A percentile compares a stretch with the other conserved stretches of the same genome.
These are phyloP conservation scores for Micractinium sp. DNA, from an alignment of 139 green algal species.

Conservation along the genomic window DNA sequence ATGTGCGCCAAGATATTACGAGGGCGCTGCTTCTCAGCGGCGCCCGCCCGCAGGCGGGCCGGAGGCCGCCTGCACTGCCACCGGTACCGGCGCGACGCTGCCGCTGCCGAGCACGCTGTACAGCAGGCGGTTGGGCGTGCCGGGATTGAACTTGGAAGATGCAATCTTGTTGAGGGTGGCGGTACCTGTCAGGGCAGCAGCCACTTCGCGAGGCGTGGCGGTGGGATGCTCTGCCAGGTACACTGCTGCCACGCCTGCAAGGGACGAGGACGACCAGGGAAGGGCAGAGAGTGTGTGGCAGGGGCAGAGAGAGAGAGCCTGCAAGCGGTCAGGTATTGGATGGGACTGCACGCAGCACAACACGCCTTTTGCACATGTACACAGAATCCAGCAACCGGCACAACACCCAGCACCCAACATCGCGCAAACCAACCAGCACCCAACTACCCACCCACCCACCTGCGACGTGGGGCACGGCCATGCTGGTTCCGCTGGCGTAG, in stretches of 20 bases:
- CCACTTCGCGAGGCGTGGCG: slow-evolving; percentile 25
- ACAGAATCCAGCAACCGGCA: no score
- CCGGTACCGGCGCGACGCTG: not conserved
- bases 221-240: slow-evolving; percentile 41
- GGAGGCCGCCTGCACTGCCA: slow-evolving; percentile 14
- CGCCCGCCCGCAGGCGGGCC: not conserved
- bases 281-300: not conserved
- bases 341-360: no score
- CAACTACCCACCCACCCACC: not conserved
- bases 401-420: not conserved
- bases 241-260: slow-evolving; percentile 57
- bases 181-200: not conserved
- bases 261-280: not conserved
- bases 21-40: no score
- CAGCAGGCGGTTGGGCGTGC: slow-evolving; percentile 47
- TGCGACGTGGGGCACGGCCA: slow-evolving; percentile 66
- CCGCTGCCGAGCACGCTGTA: slow-evolving; percentile 24
- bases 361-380: no score
- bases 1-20: no score
- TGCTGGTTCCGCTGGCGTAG: slow-evolving; percentile 46
- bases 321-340: no score
- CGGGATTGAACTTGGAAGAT: not conserved
- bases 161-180: slow-evolving; percentile 30
- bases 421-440: no score
- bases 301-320: not conserved